A percentile compares a stretch with the other conserved stretches of the same genome.
These are phyloP conservation scores for Globisporangium abappressorium DNA, from an alignment of 352 stramenopile genomes.

Conservation along the genomic window DNA sequence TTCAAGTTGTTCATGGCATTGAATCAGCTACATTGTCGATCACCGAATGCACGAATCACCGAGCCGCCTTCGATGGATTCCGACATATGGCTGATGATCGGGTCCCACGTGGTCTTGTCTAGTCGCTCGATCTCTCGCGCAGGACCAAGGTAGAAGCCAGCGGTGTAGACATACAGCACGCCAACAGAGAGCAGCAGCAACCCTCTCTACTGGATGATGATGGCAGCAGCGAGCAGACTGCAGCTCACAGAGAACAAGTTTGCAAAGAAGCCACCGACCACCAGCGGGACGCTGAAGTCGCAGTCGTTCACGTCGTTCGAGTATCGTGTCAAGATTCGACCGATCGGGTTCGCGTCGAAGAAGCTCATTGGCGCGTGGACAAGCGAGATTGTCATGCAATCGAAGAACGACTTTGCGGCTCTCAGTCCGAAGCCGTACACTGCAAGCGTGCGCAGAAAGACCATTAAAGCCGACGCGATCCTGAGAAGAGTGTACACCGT, in stretches of 20 bases:
- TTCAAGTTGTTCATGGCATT: conserved; percentile 22
- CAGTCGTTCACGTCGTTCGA: conserved; percentile 15
- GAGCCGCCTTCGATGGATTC: conserved; percentile 38
- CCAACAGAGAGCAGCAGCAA: conserved; percentile 76
- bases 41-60: conserved; percentile 19
- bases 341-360: conserved; percentile 42
- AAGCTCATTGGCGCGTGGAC: conserved; percentile 40
- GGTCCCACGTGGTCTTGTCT: conserved; percentile 40
- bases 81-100: conserved; percentile 49
- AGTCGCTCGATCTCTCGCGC: conserved; percentile 52
- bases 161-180: conserved; percentile 73
- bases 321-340: conserved; percentile 35
- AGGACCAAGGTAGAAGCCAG: conserved; percentile 42
- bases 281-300: background rate
- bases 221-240: conserved; percentile 71
- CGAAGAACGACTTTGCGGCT: conserved; percentile 25
- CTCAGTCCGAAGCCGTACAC: background rate
- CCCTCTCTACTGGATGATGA: conserved; percentile 83
- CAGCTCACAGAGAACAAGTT: conserved; percentile 77
- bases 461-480: background rate
- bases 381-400: conserved; percentile 23
- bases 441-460: background rate
- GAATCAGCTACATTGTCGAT: conserved; percentile 11
- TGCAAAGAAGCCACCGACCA: conserved; percentile 22
- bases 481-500: background rate